Evolutionary conservation across 179 eudicot species (phyloP).

Genomic region (Kewa caespitosa): DNA sequence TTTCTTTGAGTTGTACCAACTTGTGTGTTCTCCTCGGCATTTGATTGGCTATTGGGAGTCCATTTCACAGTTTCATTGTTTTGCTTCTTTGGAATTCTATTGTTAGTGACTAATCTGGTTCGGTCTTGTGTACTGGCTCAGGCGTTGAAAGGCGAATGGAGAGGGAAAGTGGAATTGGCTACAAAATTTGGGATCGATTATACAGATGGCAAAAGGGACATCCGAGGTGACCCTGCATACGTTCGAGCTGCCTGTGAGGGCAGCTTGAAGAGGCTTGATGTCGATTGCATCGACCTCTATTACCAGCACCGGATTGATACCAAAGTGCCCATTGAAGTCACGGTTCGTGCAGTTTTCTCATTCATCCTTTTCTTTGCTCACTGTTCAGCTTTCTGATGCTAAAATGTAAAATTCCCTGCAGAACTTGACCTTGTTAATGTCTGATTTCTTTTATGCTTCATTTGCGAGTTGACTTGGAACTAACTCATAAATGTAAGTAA

Average conservation of each 20-base stretch:
- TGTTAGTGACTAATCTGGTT: no score
- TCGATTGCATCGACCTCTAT: constrained; percentile 43
- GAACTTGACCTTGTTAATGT: neutral
- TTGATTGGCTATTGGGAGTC: no score
- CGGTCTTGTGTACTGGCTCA: constrained; percentile 13
- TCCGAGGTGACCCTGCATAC: constrained; percentile 39
- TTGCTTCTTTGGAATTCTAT: no score
- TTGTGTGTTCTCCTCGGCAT: no score
- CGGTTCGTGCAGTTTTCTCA: constrained; percentile 24
- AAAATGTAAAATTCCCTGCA: neutral
- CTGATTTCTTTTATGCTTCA: neutral
- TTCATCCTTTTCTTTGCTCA: neutral
- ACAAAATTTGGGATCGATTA: constrained; percentile 32
- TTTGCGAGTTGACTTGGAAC: no score
- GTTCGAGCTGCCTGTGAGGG: constrained; percentile 45
- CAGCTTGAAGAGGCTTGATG: constrained; percentile 45
- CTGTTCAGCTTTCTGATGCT: neutral
- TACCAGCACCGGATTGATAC: constrained; percentile 41
- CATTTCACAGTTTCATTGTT: no score
- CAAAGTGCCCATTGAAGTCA: constrained; percentile 40
- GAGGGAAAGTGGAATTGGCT: constrained; percentile 43
- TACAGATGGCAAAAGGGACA: constrained; percentile 1
- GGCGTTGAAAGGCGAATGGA: constrained; percentile 40
- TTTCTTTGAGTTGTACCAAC: no score
- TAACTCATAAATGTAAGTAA: no score